Percentiles rank a stretch among this genome's conserved stretches.
Evolutionary conservation across 257 asterid species (phyloP).

Genomic region (Thymus quinquecostatus): DNA sequence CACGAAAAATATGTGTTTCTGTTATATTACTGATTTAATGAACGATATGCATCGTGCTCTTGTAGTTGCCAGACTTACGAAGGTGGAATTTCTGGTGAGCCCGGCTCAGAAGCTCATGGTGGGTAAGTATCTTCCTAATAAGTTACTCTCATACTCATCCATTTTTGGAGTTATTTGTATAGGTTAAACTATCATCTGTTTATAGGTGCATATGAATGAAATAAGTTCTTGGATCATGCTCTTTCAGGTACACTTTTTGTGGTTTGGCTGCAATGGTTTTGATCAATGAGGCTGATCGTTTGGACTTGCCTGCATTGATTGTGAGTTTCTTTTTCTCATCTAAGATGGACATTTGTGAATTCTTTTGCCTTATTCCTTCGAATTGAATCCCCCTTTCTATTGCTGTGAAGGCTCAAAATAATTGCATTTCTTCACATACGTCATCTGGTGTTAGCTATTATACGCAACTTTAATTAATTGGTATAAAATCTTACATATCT

Average conservation of each 20-base stretch:
- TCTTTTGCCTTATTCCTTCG: background rate
- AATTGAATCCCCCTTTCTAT: background rate
- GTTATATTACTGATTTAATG: slow-evolving; percentile 2
- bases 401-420: background rate
- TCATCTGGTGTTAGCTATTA: background rate
- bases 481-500: too few species aligned
- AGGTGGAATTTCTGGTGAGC: slow-evolving; percentile 98
- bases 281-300: slow-evolving; percentile 74
- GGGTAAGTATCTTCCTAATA: slow-evolving; percentile 63
- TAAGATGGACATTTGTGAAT: background rate
- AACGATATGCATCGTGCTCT: slow-evolving; percentile 22
- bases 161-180: slow-evolving; percentile 6
- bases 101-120: slow-evolving; percentile 98
- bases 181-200: slow-evolving; percentile 14
- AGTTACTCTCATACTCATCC: slow-evolving; percentile 18
- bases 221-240: slow-evolving; percentile 34
- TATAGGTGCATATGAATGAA: slow-evolving; percentile 19
- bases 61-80: slow-evolving; percentile 94
- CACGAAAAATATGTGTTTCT: slow-evolving; percentile 17
- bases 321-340: slow-evolving; percentile 50
- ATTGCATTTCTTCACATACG: background rate
- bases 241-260: slow-evolving; percentile 81
- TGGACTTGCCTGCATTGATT: slow-evolving; percentile 76
- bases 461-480: too few species aligned
- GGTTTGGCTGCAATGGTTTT: slow-evolving; percentile 97